These are phyloP conservation scores for Cynara cardunculus DNA, from an alignment of 129 eudicot species.

Conservation along the genomic window DNA sequence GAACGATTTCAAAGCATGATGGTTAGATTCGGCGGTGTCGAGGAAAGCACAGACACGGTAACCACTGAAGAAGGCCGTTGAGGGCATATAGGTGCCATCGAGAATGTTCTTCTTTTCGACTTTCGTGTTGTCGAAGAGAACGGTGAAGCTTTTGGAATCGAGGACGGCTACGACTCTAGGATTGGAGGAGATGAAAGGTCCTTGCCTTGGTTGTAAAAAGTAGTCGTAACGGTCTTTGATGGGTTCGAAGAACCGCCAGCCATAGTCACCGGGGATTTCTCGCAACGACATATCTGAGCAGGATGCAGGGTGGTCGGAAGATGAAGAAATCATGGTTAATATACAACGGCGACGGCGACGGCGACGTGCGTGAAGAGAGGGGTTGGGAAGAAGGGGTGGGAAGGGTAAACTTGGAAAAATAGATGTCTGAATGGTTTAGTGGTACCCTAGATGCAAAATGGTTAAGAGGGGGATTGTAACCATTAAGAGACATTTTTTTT, in stretches of 20 bases:
- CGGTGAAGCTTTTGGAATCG: slow-evolving; percentile 51
- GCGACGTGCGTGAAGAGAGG: no score
- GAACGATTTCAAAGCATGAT: slow-evolving; percentile 36
- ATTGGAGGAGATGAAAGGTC: slow-evolving; percentile 36
- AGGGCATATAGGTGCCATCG: slow-evolving; percentile 67
- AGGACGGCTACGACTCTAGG: slow-evolving; percentile 49
- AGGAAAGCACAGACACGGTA: slow-evolving; percentile 51
- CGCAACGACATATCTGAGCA: slow-evolving; percentile 26
- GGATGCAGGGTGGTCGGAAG: slow-evolving; percentile 16
- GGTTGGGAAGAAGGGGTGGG: no score
- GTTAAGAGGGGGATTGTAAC: no score
- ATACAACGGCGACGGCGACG: no score
- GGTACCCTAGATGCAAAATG: no score
- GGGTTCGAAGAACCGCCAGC: slow-evolving; percentile 53
- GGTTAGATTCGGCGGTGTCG: slow-evolving; percentile 54
- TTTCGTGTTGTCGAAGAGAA: slow-evolving; percentile 51
- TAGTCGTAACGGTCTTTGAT: slow-evolving; percentile 52
- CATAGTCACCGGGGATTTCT: slow-evolving; percentile 64
- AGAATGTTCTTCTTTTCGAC: slow-evolving; percentile 63
- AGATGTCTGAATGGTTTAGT: no score
- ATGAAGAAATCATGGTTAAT: slow-evolving; percentile 20
- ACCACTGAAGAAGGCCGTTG: slow-evolving; percentile 53
- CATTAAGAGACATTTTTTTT: no score
- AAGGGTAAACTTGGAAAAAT: no score
- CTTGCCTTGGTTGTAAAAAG: slow-evolving; percentile 59